Base-by-base conservation (phyloP, 805 yeast species). In the Suhomyces emberorum region DNA sequence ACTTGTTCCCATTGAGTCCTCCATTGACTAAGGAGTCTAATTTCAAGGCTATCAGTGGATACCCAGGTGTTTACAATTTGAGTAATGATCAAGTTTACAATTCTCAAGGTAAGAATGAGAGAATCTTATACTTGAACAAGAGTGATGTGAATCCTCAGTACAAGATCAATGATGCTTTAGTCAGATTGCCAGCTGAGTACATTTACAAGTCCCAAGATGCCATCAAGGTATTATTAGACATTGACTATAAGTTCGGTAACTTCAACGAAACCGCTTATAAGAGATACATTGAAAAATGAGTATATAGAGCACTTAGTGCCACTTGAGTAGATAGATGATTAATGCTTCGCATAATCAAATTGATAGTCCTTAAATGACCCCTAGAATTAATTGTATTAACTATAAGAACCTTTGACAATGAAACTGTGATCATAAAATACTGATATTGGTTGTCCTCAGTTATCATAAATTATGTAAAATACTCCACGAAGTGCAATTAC, bases 1-100 rank as follows among this genome's bases (percentile, higher is more conserved):
- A 72, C 32, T 52, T 81, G 51, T 69, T 88, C 63, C 96, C 96
- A 31, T 74, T 83, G 46, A 79, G 69, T 62, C 72, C 74, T 26
- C 69, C 72, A 28, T 56, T 60, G 41, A 65, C 73, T 34, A 60
- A 54, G 35, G 68, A 62, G 33, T 67, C 73, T 19, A 66, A 63
- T 48, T 69, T 66, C 47, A 69, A 65, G 45, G 62, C 71, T 23
- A 58, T 64, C 41, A 55, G 62, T 31, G 74, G 73, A 4, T 69
- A 68, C 49, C 74, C 74, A 6, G 74, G 72, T 28, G 64, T 69
- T 30, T 68, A 69, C 48, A 57, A 57, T 45, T 64, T 68, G 52
- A 63, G 71, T 32, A 68, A 69, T 45, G 69, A 63, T 41, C 69
- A 63, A 46, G 74, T 62, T 46, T 73, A 53, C 63, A 64, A 57